phyloP scores from a whole-genome alignment of 2,329 filamentous ascomycete genomes.

The Metarhizium guizhouense region DNA sequence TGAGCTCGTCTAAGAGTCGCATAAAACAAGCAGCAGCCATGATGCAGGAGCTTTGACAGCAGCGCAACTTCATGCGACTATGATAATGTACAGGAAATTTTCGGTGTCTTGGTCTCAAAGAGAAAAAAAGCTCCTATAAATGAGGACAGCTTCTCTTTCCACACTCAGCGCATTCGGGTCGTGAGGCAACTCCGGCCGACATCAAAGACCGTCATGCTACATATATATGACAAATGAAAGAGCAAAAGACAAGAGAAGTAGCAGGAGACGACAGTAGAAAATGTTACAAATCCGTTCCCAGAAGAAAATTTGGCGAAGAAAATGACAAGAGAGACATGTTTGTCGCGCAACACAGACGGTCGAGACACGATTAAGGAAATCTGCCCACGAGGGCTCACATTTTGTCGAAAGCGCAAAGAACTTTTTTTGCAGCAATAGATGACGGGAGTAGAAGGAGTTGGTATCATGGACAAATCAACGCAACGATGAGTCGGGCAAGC shows the following conservation, averaged over 20 bases:
- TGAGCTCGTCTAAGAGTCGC: constrained; percentile 28
- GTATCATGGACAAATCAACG: constrained; percentile 28
- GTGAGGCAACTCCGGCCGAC: constrained; percentile 4
- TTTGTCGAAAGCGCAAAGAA: constrained; percentile 10
- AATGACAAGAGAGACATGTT: background rate
- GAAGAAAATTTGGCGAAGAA: background rate
- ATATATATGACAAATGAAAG: background rate
- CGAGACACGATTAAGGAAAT: background rate
- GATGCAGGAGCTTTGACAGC: constrained; percentile 24
- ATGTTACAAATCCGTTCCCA: constrained; percentile 4
- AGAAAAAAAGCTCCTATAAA: background rate
- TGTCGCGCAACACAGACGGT: background rate
- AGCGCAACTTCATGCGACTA: constrained; percentile 36
- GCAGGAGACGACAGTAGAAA: background rate
- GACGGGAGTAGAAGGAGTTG: constrained; percentile 14
- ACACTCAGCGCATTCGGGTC: constrained; percentile 5
- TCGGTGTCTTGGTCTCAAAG: constrained; percentile 3
- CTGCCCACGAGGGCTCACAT: constrained; percentile 3
- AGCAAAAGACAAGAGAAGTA: background rate
- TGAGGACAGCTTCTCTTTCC: constrained; percentile 1
- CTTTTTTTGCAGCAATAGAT: constrained; percentile 10
- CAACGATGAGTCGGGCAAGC: constrained; percentile 8
- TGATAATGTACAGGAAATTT: constrained; percentile 47
- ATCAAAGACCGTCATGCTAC: constrained; percentile 6
- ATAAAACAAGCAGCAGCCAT: constrained; percentile 20